Evolutionary conservation across 2,329 filamentous ascomycete species (phyloP).

Genomic region (Penicillium griseofulvum): DNA sequence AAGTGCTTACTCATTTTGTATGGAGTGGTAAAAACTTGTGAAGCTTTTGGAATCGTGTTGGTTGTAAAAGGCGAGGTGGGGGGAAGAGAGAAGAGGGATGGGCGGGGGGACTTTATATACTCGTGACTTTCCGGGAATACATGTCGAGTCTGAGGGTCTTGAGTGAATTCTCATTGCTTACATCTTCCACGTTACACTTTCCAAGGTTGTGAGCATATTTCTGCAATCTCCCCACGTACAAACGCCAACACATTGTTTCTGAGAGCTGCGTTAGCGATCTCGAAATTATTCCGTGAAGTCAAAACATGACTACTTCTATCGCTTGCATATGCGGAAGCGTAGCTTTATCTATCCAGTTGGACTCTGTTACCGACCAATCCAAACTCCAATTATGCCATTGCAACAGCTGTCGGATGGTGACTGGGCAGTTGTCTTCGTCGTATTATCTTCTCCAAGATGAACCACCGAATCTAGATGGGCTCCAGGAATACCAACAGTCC

Average conservation of each 20-base stretch:
- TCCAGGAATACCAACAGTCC: constrained; percentile 48
- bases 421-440: constrained; percentile 49
- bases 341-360: constrained; percentile 25
- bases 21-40: constrained; percentile 4
- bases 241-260: constrained; percentile 14
- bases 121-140: constrained; percentile 21
- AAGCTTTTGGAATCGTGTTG: constrained; percentile 2
- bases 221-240: constrained; percentile 22
- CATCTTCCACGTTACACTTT: constrained; percentile 1
- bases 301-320: constrained; percentile 19
- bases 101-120: constrained; percentile 22
- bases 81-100: constrained; percentile 5
- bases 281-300: background rate
- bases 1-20: constrained; percentile 27
- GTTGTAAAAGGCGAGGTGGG: constrained; percentile 6
- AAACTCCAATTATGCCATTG: constrained; percentile 52
- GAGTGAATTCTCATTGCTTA: background rate
- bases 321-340: constrained; percentile 32
- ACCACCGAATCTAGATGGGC: constrained; percentile 33
- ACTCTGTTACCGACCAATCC: constrained; percentile 17
- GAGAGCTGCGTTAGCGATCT: background rate
- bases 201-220: constrained; percentile 22
- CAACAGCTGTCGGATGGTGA: constrained; percentile 48
- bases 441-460: constrained; percentile 42
- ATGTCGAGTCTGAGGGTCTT: background rate